Conservation (phyloP, 176 grass and related monocot species). For the Aegilops longissima region DNA sequence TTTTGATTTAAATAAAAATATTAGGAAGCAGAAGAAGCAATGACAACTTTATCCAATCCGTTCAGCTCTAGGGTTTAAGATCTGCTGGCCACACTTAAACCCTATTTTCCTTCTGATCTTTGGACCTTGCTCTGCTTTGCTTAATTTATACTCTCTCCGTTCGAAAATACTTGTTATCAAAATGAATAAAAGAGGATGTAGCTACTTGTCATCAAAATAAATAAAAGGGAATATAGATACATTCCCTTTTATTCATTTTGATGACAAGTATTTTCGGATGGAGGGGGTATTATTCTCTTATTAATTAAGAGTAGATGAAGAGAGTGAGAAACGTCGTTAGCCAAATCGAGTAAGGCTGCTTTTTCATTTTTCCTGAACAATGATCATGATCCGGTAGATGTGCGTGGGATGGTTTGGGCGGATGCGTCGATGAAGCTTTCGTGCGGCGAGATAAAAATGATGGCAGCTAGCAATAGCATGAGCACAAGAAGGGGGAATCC, state of each 20-base stretch:
- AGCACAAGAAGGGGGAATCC: slow-evolving; percentile 19
- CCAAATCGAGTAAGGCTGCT: slow-evolving; percentile 21
- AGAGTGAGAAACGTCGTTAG: neutral
- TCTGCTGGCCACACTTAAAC: too few relatives aligned
- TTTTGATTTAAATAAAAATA: neutral
- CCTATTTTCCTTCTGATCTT: too few relatives aligned
- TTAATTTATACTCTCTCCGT: neutral
- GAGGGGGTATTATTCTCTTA: neutral
- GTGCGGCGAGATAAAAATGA: neutral
- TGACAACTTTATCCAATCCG: neutral
- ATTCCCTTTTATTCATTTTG: too few relatives aligned
- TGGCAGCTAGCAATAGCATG: neutral
- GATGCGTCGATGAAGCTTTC: slow-evolving; percentile 22
- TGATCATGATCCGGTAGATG: neutral
- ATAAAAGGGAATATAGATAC: too few relatives aligned
- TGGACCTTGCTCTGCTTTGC: neutral
- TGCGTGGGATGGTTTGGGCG: neutral
- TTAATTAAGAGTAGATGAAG: neutral
- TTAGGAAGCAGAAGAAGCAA: neutral
- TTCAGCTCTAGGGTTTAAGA: too few relatives aligned
- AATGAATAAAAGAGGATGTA: too few relatives aligned
- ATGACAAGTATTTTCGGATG: too few relatives aligned
- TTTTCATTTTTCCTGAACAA: neutral
- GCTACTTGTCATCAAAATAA: too few relatives aligned
- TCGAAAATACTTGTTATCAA: too few relatives aligned